phyloP scores from a whole-genome alignment of 768 basidiomycete genomes.

The Suillus alpinus region DNA sequence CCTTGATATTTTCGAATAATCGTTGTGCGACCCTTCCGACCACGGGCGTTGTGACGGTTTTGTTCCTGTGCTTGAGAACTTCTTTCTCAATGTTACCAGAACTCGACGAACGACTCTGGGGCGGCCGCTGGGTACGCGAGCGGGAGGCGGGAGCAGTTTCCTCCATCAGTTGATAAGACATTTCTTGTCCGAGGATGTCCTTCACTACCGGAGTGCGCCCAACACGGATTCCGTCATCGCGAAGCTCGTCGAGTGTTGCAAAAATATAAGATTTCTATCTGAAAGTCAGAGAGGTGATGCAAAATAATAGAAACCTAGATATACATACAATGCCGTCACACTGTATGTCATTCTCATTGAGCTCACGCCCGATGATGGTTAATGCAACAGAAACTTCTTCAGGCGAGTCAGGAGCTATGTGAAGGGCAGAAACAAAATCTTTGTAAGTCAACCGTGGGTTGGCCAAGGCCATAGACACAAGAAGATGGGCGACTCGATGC shows the following conservation, averaged over 20 bases:
- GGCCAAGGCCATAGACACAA: constrained; percentile 37
- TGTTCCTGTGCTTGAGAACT: constrained; percentile 35
- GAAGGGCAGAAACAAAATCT: constrained; percentile 37
- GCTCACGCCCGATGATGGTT: constrained; percentile 41
- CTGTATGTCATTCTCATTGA: constrained; percentile 42
- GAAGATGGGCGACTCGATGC: constrained; percentile 49
- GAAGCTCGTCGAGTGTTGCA: constrained; percentile 38
- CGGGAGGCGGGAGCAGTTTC: constrained; percentile 11
- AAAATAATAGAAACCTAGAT: neutral
- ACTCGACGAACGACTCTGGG: constrained; percentile 11
- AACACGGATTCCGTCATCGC: constrained; percentile 29
- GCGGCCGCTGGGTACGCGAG: constrained; percentile 13
- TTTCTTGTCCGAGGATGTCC: constrained; percentile 26
- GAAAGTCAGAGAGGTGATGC: constrained; percentile 2
- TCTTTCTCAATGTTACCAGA: constrained; percentile 23
- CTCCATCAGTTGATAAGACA: constrained; percentile 22
- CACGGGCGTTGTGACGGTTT: constrained; percentile 43
- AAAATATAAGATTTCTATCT: constrained; percentile 45
- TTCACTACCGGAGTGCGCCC: constrained; percentile 42
- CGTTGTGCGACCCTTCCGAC: constrained; percentile 45
- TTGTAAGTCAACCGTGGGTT: constrained; percentile 36
- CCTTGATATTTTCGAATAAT: constrained; percentile 45
- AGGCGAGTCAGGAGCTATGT: constrained; percentile 24
- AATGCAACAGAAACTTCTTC: constrained; percentile 31
- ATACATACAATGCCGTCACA: constrained; percentile 46